Evolutionary conservation across 371 early-diverging fungal genomes (phyloP).

Genomic region (Chytridium lagenaria): DNA sequence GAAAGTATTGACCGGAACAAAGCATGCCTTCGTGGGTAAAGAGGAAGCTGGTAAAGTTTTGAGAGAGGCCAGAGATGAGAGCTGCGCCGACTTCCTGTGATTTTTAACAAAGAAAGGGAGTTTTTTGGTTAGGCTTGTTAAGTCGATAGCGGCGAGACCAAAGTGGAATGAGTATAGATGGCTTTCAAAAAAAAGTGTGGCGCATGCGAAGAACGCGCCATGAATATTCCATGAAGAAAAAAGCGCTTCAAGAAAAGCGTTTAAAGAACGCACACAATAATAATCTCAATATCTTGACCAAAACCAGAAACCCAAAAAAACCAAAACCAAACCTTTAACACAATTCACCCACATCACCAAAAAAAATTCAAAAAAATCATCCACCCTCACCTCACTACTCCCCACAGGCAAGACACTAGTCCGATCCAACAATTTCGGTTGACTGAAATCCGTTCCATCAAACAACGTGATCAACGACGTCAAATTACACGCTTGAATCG

Average conservation of each 20-base stretch:
- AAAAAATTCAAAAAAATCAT: not conserved
- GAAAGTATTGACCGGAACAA: constrained; percentile 6
- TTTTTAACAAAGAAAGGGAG: not conserved
- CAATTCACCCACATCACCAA: not conserved
- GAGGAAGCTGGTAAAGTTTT: constrained; percentile 12
- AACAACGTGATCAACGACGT: constrained; percentile 11
- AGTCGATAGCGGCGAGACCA: not conserved
- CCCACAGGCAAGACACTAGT: not conserved
- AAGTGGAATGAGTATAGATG: not conserved
- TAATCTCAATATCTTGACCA: too few relatives aligned
- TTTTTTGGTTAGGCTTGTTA: not conserved
- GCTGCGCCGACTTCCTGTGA: constrained; percentile 5
- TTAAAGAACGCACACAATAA: too few relatives aligned
- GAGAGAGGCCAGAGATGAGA: constrained; percentile 11
- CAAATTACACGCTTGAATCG: constrained; percentile 9
- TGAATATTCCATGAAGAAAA: too few relatives aligned
- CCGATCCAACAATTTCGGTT: not conserved
- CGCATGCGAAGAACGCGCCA: too few relatives aligned
- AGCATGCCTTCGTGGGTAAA: constrained; percentile 17
- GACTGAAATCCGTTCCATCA: constrained; percentile 10
- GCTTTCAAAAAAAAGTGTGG: too few relatives aligned
- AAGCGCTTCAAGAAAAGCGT: too few relatives aligned
- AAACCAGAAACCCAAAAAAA: too few relatives aligned
- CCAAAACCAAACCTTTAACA: too few relatives aligned
- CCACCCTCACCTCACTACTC: constrained; percentile 4